Evolutionary conservation across 176 grass and related monocot species (phyloP).

Genomic region (Triticum monococcum): DNA sequence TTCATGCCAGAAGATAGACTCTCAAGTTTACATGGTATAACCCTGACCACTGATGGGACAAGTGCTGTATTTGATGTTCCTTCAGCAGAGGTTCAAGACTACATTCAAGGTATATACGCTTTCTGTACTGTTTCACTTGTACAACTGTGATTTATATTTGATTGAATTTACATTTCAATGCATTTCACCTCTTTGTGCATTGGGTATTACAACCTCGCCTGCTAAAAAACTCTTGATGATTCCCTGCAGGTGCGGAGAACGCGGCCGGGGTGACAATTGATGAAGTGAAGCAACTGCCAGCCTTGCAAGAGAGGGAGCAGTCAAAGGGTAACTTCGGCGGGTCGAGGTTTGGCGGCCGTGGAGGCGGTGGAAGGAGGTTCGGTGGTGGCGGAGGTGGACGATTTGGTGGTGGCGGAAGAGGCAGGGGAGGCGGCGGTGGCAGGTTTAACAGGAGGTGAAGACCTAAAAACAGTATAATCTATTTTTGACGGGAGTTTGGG

Average conservation of each 20-base stretch:
- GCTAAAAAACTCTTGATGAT: neutral
- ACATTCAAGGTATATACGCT: slow-evolving; percentile 62
- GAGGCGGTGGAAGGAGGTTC: slow-evolving; percentile 43
- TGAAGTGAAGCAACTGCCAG: slow-evolving; percentile 66
- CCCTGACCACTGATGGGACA: slow-evolving; percentile 72
- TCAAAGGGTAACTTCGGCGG: slow-evolving; percentile 19
- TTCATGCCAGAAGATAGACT: slow-evolving; percentile 86
- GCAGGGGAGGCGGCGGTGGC: slow-evolving; percentile 47
- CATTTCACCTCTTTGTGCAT: neutral
- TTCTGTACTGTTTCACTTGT: neutral
- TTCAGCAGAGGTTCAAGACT: slow-evolving; percentile 65
- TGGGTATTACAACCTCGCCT: neutral
- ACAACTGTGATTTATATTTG: neutral
- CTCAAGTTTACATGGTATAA: slow-evolving; percentile 63
- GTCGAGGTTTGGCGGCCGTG: slow-evolving; percentile 37
- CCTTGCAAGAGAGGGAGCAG: slow-evolving; percentile 80
- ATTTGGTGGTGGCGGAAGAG: slow-evolving; percentile 39
- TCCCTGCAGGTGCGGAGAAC: slow-evolving; percentile 49
- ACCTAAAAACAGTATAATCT: neutral
- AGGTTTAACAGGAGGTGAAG: slow-evolving; percentile 64
- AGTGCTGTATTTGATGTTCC: slow-evolving; percentile 97
- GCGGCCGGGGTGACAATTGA: slow-evolving; percentile 65
- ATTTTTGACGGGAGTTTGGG: slow-evolving; percentile 26
- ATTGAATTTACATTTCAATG: neutral
- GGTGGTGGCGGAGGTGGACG: slow-evolving; percentile 39